Base-by-base conservation (phyloP, 2,329 filamentous ascomycete genomes). In the Pseudocercospora ulei region DNA sequence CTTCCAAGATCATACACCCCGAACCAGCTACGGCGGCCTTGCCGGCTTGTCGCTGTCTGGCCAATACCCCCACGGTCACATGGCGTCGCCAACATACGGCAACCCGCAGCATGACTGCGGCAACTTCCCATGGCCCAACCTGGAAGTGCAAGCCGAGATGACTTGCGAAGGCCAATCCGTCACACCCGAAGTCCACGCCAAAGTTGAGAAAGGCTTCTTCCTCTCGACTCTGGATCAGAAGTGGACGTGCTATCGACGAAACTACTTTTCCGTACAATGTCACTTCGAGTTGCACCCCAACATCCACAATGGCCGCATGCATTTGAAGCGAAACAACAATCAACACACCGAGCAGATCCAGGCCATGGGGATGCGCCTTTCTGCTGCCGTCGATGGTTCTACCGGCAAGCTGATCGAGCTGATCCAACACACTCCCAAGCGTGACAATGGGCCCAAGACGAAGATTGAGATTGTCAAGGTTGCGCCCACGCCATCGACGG, bases 171-270 rank as follows among this genome's bases (percentile, higher is more conserved):
- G 67, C 2, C 56, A 63, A 2, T 65, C 68, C 1, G 70, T 90
- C 49, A 78, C 77, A 47, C 71, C 82, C 12, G 79, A 82, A 8
- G 82, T 94, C 47, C 71, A 78, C 18, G 83, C 82, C 22, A 80
- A 76, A 53, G 85, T 93, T 43, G 83, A 92, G 59, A 92, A 93
- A 54, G 86, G 86, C 0, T 92, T 93, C 63, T 93, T 94, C 58
- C 67, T 78, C 34, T 66, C 66, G 22, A 73, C 72, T 3, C 39
- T 49, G 9, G 86, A 92, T 39, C 71, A 74, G 11, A 83, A 87
- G 52, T 94, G 85, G 85, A 94, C 86, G 0, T 93, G 86, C 64
- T 94, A 94, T 58, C 73, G 86, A 20, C 73, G 87, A 27, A 94
- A 94, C 59, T 94, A 94, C 62, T 90, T 94, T 58, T 80, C 82